A percentile compares a stretch with the other conserved stretches of the same genome.
phyloP scores from a whole-genome alignment of 2,329 filamentous ascomycete genomes.

The Ophiostoma sp. region DNA sequence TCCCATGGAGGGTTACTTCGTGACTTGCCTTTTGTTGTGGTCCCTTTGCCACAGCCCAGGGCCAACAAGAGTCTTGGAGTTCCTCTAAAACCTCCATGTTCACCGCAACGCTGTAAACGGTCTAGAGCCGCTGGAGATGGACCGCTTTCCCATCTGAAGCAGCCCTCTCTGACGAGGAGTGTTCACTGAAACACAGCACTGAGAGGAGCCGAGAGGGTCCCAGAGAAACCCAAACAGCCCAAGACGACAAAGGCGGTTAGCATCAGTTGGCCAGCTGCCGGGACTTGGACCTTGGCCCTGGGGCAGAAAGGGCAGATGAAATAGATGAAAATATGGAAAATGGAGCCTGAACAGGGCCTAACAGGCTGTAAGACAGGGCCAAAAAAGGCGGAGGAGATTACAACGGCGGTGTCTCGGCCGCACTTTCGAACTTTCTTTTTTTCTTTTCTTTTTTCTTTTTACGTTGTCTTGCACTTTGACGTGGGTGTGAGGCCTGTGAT shows the following conservation, averaged over 20 bases:
- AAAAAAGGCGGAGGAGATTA: slow-evolving; percentile 13
- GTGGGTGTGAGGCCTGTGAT: neutral
- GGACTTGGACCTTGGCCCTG: neutral
- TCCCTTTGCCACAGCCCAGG: neutral
- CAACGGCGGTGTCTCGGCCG: slow-evolving; percentile 22
- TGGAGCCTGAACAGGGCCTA: neutral
- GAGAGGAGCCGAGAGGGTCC: neutral
- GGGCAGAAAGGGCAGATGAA: neutral
- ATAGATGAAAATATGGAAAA: neutral
- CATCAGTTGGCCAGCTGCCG: slow-evolving; percentile 1
- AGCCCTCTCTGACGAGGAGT: neutral
- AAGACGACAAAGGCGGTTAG: slow-evolving; percentile 8
- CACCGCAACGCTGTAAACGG: slow-evolving; percentile 14
- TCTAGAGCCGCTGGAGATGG: neutral
- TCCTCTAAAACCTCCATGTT: neutral
- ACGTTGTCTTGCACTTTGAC: neutral
- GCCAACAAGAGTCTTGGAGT: neutral
- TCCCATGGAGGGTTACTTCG: neutral
- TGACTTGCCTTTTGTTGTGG: neutral
- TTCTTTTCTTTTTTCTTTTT: neutral
- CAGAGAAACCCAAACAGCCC: neutral
- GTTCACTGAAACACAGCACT: neutral
- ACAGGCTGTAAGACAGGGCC: neutral
- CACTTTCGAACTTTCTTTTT: slow-evolving; percentile 3
- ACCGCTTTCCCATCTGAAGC: neutral